Percentiles rank a stretch among this genome's conserved stretches.
Conservation (phyloP, 352 stramenopile genomes). For the Globisporangium solare region DNA sequence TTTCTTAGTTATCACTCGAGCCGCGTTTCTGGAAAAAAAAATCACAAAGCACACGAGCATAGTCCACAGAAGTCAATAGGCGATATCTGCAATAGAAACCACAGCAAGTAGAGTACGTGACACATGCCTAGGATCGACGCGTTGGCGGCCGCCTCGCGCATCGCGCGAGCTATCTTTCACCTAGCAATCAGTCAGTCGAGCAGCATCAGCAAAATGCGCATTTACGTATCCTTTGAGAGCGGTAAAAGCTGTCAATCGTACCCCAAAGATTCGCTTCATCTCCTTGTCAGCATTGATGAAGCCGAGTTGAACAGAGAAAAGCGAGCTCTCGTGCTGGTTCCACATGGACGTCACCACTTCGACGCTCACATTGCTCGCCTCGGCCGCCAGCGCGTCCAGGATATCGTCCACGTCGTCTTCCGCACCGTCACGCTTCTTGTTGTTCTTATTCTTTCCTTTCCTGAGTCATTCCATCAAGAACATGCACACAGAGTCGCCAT, state of each 20-base stretch:
- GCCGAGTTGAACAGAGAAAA: slow-evolving; percentile 64
- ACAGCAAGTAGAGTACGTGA: background rate
- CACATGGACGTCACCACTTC: slow-evolving; percentile 26
- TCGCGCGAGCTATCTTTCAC: slow-evolving; percentile 57
- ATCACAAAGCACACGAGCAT: background rate
- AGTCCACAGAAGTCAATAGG: slow-evolving; percentile 1
- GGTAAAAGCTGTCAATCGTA: slow-evolving; percentile 16
- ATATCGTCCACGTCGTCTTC: slow-evolving; percentile 62
- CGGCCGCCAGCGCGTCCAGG: slow-evolving; percentile 47
- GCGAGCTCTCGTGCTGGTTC: slow-evolving; percentile 43
- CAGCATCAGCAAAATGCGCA: background rate
- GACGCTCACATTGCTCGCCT: slow-evolving; percentile 36
- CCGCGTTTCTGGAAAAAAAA: slow-evolving; percentile 36
- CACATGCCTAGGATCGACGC: slow-evolving; percentile 49
- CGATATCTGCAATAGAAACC: background rate
- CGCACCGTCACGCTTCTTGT: slow-evolving; percentile 25
- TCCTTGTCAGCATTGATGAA: slow-evolving; percentile 85
- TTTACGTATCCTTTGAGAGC: background rate
- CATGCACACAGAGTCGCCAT: background rate
- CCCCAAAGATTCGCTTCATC: slow-evolving; percentile 87
- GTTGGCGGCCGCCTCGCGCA: slow-evolving; percentile 31
- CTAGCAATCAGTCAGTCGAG: slow-evolving; percentile 18
- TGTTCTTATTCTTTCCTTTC: slow-evolving; percentile 41
- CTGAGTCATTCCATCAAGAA: slow-evolving; percentile 1
- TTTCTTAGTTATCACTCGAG: slow-evolving; percentile 63